Conservation (phyloP, 1,284 basidiomycete genomes). For the Amylostereum chailletii region DNA sequence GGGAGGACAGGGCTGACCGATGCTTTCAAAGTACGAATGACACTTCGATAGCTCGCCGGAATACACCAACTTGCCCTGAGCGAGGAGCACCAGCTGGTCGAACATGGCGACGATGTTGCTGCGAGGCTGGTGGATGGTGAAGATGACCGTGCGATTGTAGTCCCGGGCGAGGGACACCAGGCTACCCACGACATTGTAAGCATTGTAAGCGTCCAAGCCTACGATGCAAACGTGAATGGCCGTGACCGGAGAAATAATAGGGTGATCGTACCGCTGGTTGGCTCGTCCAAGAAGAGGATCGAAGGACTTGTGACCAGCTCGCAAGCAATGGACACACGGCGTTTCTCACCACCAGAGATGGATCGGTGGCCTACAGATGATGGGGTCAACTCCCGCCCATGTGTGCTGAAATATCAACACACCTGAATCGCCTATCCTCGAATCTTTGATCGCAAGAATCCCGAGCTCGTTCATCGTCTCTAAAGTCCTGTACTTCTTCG, state of each 20-base stretch:
- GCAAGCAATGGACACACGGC: conserved; percentile 95
- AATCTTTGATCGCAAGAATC: conserved; percentile 85
- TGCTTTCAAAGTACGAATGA: conserved; percentile 71
- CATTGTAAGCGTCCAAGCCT: conserved; percentile 94
- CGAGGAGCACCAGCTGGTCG: conserved; percentile 84
- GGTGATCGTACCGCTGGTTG: conserved; percentile 69
- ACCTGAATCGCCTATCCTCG: conserved; percentile 83
- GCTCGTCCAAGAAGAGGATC: conserved; percentile 94
- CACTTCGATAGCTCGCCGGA: conserved; percentile 71
- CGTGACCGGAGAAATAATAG: neutral
- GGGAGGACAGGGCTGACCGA: conserved; percentile 82
- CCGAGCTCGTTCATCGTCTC: conserved; percentile 97
- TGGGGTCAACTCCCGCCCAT: conserved; percentile 2
- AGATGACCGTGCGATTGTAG: conserved; percentile 93
- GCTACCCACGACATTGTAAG: conserved; percentile 88
- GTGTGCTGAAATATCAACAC: conserved; percentile 12
- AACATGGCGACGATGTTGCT: conserved; percentile 96
- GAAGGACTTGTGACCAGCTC: conserved; percentile 95
- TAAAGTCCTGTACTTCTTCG: conserved; percentile 89
- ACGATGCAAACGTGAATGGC: neutral
- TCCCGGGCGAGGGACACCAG: conserved; percentile 79
- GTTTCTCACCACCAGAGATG: conserved; percentile 94
- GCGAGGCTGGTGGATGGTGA: conserved; percentile 98
- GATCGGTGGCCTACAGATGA: conserved; percentile 55
- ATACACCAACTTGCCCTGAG: conserved; percentile 78